Conservation (phyloP, 208 protist species). For the Trypanosoma theileri region DNA sequence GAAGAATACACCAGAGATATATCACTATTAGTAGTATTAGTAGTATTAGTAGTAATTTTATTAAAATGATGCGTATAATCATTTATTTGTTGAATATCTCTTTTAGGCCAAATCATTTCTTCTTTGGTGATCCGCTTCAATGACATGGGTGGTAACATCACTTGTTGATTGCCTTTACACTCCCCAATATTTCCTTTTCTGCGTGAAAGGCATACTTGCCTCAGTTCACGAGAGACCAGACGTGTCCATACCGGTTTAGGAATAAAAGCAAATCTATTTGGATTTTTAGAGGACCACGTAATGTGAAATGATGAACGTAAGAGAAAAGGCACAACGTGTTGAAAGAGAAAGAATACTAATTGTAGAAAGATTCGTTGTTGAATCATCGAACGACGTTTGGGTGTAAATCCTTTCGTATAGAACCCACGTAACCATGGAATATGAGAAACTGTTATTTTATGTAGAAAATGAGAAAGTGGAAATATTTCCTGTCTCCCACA, state of each 20-base stretch:
- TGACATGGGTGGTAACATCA: constrained; percentile 9
- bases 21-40: neutral
- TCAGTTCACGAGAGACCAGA: constrained; percentile 47
- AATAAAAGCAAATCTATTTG: constrained; percentile 53
- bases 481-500: constrained; percentile 45
- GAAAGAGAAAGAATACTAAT: constrained; percentile 61
- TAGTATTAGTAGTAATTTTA: too few species aligned
- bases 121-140: constrained; percentile 12
- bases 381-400: constrained; percentile 44
- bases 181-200: neutral
- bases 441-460: constrained; percentile 46
- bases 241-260: constrained; percentile 47
- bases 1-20: constrained; percentile 44
- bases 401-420: constrained; percentile 34
- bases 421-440: constrained; percentile 69
- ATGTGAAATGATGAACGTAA: constrained; percentile 58
- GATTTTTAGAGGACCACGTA: constrained; percentile 54
- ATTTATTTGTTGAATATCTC: neutral
- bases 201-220: constrained; percentile 17
- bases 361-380: constrained; percentile 75
- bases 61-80: neutral
- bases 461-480: constrained; percentile 49
- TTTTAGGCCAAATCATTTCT: neutral
- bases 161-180: constrained; percentile 1
- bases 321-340: constrained; percentile 65